A percentile compares a stretch with the other conserved stretches of the same genome.
Evolutionary conservation across 169 alveolate species (phyloP).

Genomic region (Pseudocohnilembus persalinus): DNA sequence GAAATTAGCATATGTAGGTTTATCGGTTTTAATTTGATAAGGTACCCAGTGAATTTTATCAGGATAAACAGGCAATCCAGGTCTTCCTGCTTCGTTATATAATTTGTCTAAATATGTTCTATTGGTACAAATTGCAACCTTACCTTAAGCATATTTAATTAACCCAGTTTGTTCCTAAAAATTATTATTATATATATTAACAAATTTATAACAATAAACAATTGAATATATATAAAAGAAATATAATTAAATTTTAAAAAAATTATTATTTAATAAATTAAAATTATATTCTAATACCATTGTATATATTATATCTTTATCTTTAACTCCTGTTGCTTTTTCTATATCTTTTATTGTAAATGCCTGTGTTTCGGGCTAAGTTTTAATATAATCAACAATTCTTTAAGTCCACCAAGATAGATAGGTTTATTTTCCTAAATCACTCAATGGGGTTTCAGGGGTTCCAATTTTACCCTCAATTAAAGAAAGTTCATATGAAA

Average conservation of each 20-base stretch:
- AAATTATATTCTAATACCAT: too few species aligned
- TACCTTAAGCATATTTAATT: constrained; percentile 57
- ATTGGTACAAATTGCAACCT: constrained; percentile 47
- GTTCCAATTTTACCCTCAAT: constrained; percentile 77
- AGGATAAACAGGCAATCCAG: constrained; percentile 34
- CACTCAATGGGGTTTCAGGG: constrained; percentile 85
- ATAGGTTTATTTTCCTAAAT: constrained; percentile 78
- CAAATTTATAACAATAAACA: not conserved
- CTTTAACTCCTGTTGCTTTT: constrained; percentile 65
- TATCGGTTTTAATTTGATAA: constrained; percentile 15
- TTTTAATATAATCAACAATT: constrained; percentile 33
- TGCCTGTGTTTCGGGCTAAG: constrained; percentile 22
- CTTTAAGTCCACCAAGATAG: constrained; percentile 76
- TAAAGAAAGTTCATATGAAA: constrained; percentile 68
- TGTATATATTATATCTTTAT: constrained; percentile 58
- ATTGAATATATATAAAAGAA: too few species aligned
- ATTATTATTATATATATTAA: too few species aligned
- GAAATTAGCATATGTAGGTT: not conserved
- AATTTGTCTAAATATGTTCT: constrained; percentile 27
- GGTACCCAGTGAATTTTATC: constrained; percentile 45
- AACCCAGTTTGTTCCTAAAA: constrained; percentile 45
- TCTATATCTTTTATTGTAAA: constrained; percentile 60
- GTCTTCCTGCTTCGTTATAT: constrained; percentile 38
- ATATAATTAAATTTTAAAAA: too few species aligned
- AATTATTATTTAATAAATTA: too few species aligned